Evolutionary conservation across 495 filamentous ascomycete species (phyloP).

Genomic region (Podospora bellae-mahoneyi): DNA sequence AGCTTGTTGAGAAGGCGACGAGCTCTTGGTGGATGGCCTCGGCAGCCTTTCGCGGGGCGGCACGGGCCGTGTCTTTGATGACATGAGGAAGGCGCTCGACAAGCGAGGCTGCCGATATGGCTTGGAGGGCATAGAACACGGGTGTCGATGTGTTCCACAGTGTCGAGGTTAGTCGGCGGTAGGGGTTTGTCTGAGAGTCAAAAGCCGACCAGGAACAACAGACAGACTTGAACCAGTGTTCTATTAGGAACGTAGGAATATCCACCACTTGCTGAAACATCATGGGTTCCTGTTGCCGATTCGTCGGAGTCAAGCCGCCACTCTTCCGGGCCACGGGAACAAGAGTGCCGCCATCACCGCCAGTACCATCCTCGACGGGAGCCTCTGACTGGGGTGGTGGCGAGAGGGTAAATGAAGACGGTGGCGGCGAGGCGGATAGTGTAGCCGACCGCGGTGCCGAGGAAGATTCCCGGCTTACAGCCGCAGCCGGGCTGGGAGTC

Average conservation of each 20-base stretch:
- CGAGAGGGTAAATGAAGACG: slow-evolving; percentile 14
- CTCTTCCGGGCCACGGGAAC: neutral
- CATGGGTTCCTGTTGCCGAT: slow-evolving; percentile 1
- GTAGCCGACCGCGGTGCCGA: slow-evolving; percentile 13
- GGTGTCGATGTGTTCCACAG: slow-evolving; percentile 29
- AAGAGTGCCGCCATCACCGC: neutral
- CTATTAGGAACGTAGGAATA: slow-evolving; percentile 34
- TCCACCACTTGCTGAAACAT: slow-evolving; percentile 31
- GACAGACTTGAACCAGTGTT: slow-evolving; percentile 40
- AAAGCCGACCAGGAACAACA: slow-evolving; percentile 35
- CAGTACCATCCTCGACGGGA: neutral
- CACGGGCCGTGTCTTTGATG: slow-evolving; percentile 31
- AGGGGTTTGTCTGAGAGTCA: slow-evolving; percentile 32
- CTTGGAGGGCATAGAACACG: slow-evolving; percentile 31
- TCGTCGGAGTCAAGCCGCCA: neutral
- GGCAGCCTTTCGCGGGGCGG: slow-evolving; percentile 26
- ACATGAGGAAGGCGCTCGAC: slow-evolving; percentile 34
- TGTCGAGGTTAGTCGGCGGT: slow-evolving; percentile 28
- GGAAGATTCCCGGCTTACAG: neutral
- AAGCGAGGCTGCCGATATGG: slow-evolving; percentile 34
- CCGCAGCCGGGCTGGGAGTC: neutral
- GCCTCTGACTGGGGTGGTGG: slow-evolving; percentile 14
- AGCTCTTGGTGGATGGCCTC: slow-evolving; percentile 32
- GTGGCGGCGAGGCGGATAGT: neutral
- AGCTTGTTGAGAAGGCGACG: slow-evolving; percentile 19